Base-by-base conservation (phyloP, 129 eudicot genomes). In the Pseudognaphalium luteoalbum region DNA sequence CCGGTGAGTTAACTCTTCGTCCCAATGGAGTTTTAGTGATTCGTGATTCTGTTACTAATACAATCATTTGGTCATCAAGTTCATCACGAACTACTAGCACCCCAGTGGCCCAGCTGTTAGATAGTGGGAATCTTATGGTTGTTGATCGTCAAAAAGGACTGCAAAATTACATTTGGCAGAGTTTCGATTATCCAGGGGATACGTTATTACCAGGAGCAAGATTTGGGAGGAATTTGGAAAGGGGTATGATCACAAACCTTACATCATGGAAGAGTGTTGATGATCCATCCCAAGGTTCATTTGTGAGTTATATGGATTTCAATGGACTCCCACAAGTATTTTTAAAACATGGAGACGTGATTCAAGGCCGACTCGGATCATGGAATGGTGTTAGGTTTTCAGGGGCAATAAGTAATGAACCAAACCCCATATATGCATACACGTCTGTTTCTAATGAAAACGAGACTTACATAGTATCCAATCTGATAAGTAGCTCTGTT, bases 181-280 rank as follows among this genome's bases (percentile, higher is more conserved):
- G 66, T 10, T 60, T 60, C 6, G 66, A 60, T 22, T 60, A 60
- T 22, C 16, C 33, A 2, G 34, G 66, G 11, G 34, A 60, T 60
- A 60, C 66, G 5, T 6, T 0, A 60, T 16, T 60, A 21, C 66
- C 66, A 22, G 34, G n/a, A 25, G 12, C 17, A 11, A 60, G 0
- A 28, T 22, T 60, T 1, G 66, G 66, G 3, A 22, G 30, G 34
- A 60, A 22, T 28, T 71, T 57, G 59, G 56, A 17, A 9, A 42
- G 37, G 73, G 73, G 73, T 22, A 7, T 69, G 2, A 32, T 69
- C 6, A 1, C 14, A 39, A 73, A 73, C 41, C 10, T 19, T 3
- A 68, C 76, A 2, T 78, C 82, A 19, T 82, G 85, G 85, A 76
- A 70, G 56, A 76, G 76, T 51, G 39, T 4, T 9, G 66, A 72